These are phyloP conservation scores for Colletotrichum eremochloae DNA, from an alignment of 2,329 filamentous ascomycete species.

Conservation along the genomic window DNA sequence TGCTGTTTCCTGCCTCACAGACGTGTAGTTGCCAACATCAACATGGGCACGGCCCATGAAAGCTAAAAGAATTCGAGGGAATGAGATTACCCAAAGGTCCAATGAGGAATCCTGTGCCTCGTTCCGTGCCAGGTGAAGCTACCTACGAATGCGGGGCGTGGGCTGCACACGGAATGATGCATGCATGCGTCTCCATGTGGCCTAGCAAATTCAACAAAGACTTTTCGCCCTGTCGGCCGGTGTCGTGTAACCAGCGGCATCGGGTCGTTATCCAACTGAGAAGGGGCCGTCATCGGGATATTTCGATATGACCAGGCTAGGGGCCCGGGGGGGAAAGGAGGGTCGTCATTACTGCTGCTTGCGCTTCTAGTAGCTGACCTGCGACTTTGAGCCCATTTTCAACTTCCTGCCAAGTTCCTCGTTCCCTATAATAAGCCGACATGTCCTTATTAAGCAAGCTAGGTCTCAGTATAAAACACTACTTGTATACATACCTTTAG, in stretches of 20 bases:
- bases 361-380: neutral
- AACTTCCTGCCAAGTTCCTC: neutral
- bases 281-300: neutral
- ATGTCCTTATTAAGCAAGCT: neutral
- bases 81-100: neutral
- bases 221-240: neutral
- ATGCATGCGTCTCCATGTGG: neutral
- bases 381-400: neutral
- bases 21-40: neutral
- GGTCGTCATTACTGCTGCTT: neutral
- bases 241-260: neutral
- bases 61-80: too few species aligned
- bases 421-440: neutral
- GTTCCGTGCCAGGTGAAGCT: neutral
- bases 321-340: too few species aligned
- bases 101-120: neutral
- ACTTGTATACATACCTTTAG: neutral
- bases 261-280: neutral
- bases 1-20: neutral
- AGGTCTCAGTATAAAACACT: neutral
- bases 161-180: neutral
- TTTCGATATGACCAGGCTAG: neutral
- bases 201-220: neutral
- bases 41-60: neutral
- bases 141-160: neutral